Conservation (phyloP, 495 filamentous ascomycete genomes). For the Terfezia boudieri region DNA sequence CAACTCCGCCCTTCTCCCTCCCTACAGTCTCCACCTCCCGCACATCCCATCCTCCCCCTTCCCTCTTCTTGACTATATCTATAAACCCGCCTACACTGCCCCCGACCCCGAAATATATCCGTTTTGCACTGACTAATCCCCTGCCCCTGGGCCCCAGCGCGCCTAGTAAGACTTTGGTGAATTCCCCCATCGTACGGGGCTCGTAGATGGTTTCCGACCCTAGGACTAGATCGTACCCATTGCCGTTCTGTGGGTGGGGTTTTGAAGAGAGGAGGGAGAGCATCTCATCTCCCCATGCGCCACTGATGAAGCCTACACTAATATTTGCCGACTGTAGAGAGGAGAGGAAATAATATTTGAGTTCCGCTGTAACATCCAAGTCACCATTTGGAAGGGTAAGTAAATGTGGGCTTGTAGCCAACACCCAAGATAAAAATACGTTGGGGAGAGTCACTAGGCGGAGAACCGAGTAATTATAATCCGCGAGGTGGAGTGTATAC, state of each 20-base stretch:
- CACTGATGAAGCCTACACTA: slow-evolving; percentile 51
- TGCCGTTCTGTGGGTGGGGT: neutral
- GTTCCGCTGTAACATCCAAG: slow-evolving; percentile 44
- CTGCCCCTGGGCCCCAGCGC: slow-evolving; percentile 21
- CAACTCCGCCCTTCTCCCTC: slow-evolving; percentile 4
- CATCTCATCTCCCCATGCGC: slow-evolving; percentile 57
- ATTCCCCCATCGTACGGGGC: slow-evolving; percentile 45
- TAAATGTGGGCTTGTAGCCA: slow-evolving; percentile 20
- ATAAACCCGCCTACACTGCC: slow-evolving; percentile 82
- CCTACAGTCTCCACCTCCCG: slow-evolving; percentile 32
- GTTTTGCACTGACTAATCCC: slow-evolving; percentile 74
- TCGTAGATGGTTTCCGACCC: slow-evolving; percentile 95
- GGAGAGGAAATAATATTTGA: slow-evolving; percentile 37
- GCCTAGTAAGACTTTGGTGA: slow-evolving; percentile 47
- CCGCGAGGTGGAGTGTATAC: slow-evolving; percentile 33
- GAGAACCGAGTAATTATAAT: slow-evolving; percentile 77
- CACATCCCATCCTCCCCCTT: slow-evolving; percentile 34
- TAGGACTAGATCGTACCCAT: slow-evolving; percentile 37
- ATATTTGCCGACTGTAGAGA: slow-evolving; percentile 36
- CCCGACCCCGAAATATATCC: slow-evolving; percentile 89
- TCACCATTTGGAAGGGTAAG: slow-evolving; percentile 27
- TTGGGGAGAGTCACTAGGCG: slow-evolving; percentile 78
- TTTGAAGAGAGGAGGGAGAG: slow-evolving; percentile 11
- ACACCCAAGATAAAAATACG: slow-evolving; percentile 59
- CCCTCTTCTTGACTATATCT: slow-evolving; percentile 31